Conservation (phyloP, 2,329 filamentous ascomycete species). For the Didymella glomerata region DNA sequence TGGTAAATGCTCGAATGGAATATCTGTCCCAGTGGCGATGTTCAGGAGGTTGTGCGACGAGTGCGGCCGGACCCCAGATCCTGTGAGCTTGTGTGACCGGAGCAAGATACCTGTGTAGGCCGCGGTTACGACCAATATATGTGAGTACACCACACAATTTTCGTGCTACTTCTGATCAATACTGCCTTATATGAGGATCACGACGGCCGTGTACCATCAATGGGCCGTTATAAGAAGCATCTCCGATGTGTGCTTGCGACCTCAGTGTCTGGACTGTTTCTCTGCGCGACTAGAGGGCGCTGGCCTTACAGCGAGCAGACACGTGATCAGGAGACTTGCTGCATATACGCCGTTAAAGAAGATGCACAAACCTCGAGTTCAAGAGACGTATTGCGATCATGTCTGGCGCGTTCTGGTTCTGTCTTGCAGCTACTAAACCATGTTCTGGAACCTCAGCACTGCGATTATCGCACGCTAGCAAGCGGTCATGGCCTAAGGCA, state of each 20-base stretch:
- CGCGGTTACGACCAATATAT: neutral
- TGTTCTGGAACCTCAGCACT: neutral
- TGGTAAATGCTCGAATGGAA: neutral
- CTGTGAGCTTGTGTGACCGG: neutral
- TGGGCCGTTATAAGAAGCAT: neutral
- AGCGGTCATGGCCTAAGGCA: neutral
- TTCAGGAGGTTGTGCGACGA: too few relatives aligned
- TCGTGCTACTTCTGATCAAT: neutral
- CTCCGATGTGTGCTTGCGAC: neutral
- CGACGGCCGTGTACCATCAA: neutral
- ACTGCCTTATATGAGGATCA: neutral
- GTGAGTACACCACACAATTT: neutral
- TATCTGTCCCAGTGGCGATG: too few relatives aligned
- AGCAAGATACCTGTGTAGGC: neutral
- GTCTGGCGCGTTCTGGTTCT: neutral
- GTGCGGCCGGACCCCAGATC: neutral
- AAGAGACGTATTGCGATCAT: neutral
- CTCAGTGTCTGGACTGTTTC: neutral
- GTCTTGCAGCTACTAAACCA: neutral
- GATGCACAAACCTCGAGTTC: neutral
- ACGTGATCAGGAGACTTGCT: neutral
- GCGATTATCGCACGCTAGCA: neutral
- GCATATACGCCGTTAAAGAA: neutral
- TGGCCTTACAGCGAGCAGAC: neutral
- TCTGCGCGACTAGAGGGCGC: neutral